A percentile compares a stretch with the other conserved stretches of the same genome.
These are phyloP conservation scores for Suillus plorans DNA, from an alignment of 768 basidiomycete species.

Conservation along the genomic window DNA sequence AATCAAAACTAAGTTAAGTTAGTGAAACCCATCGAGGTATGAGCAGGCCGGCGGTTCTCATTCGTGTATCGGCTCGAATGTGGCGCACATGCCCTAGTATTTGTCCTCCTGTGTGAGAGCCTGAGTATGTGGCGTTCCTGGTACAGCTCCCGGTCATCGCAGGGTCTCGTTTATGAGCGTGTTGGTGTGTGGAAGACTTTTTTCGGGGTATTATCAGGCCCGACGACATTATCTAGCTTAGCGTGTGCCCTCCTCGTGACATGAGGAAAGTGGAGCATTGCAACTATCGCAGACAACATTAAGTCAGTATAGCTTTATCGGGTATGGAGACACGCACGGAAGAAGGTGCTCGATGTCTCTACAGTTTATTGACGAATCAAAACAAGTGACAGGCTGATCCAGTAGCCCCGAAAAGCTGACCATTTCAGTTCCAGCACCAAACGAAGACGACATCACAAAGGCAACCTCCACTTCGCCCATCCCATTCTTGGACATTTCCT, in stretches of 20 bases:
- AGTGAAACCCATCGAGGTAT: constrained; percentile 13
- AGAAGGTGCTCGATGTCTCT: not conserved
- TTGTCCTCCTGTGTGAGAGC: constrained; percentile 17
- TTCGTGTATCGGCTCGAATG: not conserved
- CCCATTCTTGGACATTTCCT: no score
- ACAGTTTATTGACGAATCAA: not conserved
- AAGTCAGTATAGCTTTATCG: not conserved
- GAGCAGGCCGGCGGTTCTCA: no score
- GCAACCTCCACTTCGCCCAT: no score
- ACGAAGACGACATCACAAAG: not conserved
- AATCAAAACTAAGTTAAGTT: constrained; percentile 19
- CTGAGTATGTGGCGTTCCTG: constrained; percentile 1
- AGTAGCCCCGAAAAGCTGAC: not conserved
- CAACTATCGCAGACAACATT: constrained; percentile 13
- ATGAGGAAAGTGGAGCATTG: constrained; percentile 26
- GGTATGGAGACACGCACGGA: not conserved
- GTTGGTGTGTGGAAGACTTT: constrained; percentile 5
- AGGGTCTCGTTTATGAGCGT: constrained; percentile 10
- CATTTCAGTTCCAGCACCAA: not conserved
- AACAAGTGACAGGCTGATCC: not conserved
- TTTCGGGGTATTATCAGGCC: constrained; percentile 16
- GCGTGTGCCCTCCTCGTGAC: constrained; percentile 23
- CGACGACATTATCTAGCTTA: constrained; percentile 26
- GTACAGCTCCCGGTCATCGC: not conserved
- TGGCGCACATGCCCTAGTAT: constrained; percentile 13